Conservation (phyloP, 2,329 filamentous ascomycete genomes). For the Metarhizium robertsii region DNA sequence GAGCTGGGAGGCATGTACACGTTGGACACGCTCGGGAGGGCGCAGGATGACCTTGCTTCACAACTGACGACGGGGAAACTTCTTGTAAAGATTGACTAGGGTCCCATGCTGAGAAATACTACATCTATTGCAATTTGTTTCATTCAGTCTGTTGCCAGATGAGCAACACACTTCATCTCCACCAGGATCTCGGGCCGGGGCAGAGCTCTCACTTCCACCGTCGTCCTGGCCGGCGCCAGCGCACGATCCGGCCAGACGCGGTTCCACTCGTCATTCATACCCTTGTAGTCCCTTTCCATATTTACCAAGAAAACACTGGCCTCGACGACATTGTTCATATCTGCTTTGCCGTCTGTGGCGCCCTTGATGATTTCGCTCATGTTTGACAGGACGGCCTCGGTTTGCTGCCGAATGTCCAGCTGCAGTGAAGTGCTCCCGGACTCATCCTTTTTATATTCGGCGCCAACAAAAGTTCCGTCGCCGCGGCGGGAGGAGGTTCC, state of each 20-base stretch:
- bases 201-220: constrained; percentile 21
- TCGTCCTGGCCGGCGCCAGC: constrained; percentile 26
- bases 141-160: background rate
- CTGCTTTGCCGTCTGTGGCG: constrained; percentile 24
- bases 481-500: constrained; percentile 25
- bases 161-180: constrained; percentile 17
- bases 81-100: too few species aligned
- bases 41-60: too few species aligned
- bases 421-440: constrained; percentile 20
- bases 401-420: constrained; percentile 27
- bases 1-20: too few species aligned
- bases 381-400: constrained; percentile 26
- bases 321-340: constrained; percentile 28
- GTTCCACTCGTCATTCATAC: constrained; percentile 38
- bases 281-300: constrained; percentile 31
- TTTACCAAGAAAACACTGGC: constrained; percentile 30
- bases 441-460: constrained; percentile 17
- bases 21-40: too few species aligned
- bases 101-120: too few species aligned
- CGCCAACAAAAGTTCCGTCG: constrained; percentile 25
- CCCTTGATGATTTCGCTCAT: constrained; percentile 28
- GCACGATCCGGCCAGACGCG: constrained; percentile 27
- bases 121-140: too few species aligned
- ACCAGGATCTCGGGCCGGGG: constrained; percentile 22
- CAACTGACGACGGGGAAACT: too few species aligned